A percentile compares a stretch with the other conserved stretches of the same genome.
Conservation (phyloP, 208 protist genomes). For the Trypanosoma platydactyli region DNA sequence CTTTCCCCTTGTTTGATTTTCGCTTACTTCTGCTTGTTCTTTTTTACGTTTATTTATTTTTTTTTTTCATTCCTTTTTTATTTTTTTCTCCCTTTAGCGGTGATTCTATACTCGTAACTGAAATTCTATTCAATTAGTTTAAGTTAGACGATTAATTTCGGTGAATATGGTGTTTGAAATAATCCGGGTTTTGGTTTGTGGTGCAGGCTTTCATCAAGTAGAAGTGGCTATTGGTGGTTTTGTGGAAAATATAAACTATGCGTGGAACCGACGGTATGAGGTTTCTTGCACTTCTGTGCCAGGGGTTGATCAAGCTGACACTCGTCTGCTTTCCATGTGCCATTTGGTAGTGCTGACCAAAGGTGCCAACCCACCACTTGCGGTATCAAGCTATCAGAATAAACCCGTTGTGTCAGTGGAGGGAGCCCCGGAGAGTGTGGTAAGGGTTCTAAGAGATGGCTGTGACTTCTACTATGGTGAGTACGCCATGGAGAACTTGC, state of each 20-base stretch:
- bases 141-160: neutral
- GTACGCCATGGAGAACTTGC: constrained; percentile 37
- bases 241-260: constrained; percentile 58
- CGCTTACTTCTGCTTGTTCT: constrained; percentile 4
- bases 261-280: constrained; percentile 73
- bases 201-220: constrained; percentile 57
- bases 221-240: constrained; percentile 52
- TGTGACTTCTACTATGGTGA: constrained; percentile 71
- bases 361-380: constrained; percentile 40
- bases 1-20: too few relatives aligned
- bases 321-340: constrained; percentile 47
- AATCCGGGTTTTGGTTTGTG: constrained; percentile 59
- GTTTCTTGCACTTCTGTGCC: constrained; percentile 58
- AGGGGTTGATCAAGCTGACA: constrained; percentile 58
- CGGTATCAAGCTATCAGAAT: constrained; percentile 43
- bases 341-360: constrained; percentile 69
- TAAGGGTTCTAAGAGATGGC: constrained; percentile 38
- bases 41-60: neutral
- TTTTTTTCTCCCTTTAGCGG: neutral
- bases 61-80: neutral
- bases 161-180: constrained; percentile 18
- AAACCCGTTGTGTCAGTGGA: constrained; percentile 52
- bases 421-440: constrained; percentile 39
- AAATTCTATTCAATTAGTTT: neutral
- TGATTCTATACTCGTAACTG: neutral